Evolutionary conservation across 2,329 filamentous ascomycete genomes (phyloP).

Genomic region (Fusarium abutilonis): DNA sequence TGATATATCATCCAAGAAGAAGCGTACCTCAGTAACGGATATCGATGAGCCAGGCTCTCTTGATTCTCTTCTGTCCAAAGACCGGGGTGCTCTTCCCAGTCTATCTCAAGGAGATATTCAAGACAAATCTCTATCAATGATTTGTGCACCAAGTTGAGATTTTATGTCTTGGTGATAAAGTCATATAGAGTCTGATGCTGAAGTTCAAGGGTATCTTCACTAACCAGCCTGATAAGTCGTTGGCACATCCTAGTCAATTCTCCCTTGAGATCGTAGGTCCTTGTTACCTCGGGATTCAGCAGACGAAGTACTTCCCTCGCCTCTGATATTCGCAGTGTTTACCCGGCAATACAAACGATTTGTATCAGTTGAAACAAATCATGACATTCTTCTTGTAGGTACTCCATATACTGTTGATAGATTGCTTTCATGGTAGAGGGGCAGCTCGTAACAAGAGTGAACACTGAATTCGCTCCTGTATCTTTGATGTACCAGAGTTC

Average conservation of each 20-base stretch:
- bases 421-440: slow-evolving; percentile 38
- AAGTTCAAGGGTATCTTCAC: slow-evolving; percentile 31
- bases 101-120: slow-evolving; percentile 14
- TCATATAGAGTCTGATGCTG: slow-evolving; percentile 40
- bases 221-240: slow-evolving; percentile 29
- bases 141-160: slow-evolving; percentile 22
- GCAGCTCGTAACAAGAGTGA: slow-evolving; percentile 34
- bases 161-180: slow-evolving; percentile 34
- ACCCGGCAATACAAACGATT: slow-evolving; percentile 29
- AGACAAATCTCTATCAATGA: slow-evolving; percentile 25
- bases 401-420: slow-evolving; percentile 39
- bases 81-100: slow-evolving; percentile 20
- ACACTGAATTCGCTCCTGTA: slow-evolving; percentile 36
- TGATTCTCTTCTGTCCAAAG: not conserved
- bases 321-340: slow-evolving; percentile 20
- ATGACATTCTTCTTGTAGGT: slow-evolving; percentile 23
- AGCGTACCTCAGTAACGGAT: slow-evolving; percentile 25
- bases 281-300: slow-evolving; percentile 29
- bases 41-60: not conserved
- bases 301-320: slow-evolving; percentile 30
- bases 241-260: slow-evolving; percentile 32
- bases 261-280: slow-evolving; percentile 32
- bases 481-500: slow-evolving; percentile 38
- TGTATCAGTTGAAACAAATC: slow-evolving; percentile 34
- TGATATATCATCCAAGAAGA: slow-evolving; percentile 26